These are phyloP conservation scores for Decorospora gaudefroyi DNA, from an alignment of 2,329 filamentous ascomycete species.

Conservation along the genomic window DNA sequence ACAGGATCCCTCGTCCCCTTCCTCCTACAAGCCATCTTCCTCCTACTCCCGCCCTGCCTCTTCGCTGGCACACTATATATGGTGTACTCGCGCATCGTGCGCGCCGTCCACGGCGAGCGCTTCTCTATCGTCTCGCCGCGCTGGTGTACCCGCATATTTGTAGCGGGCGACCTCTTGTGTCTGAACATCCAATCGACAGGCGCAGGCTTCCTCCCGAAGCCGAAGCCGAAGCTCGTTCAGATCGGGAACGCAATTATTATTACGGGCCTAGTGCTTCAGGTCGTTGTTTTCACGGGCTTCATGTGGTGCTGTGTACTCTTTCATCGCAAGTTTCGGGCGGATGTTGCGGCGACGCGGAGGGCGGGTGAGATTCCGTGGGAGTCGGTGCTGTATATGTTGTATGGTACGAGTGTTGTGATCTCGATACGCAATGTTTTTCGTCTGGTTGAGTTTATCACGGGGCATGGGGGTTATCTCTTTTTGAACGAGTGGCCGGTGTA, in stretches of 20 bases:
- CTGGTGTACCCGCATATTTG: slow-evolving; percentile 59
- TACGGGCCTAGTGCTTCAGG: slow-evolving; percentile 60
- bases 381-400: slow-evolving; percentile 41
- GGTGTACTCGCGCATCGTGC: slow-evolving; percentile 47
- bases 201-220: slow-evolving; percentile 45
- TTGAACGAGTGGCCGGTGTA: slow-evolving; percentile 57
- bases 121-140: slow-evolving; percentile 49
- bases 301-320: slow-evolving; percentile 54
- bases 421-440: slow-evolving; percentile 54
- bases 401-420: slow-evolving; percentile 48
- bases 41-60: slow-evolving; percentile 50
- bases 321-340: slow-evolving; percentile 37
- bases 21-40: slow-evolving; percentile 47
- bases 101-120: slow-evolving; percentile 42
- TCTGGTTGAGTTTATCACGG: slow-evolving; percentile 50
- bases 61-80: slow-evolving; percentile 54
- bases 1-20: slow-evolving; percentile 40
- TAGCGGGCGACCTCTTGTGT: slow-evolving; percentile 57
- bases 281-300: slow-evolving; percentile 63
- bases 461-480: slow-evolving; percentile 52
- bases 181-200: slow-evolving; percentile 56
- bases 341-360: slow-evolving; percentile 25
- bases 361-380: slow-evolving; percentile 37
- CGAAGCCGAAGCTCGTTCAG: background rate
- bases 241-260: slow-evolving; percentile 53